Evolutionary conservation across 2,329 filamentous ascomycete genomes (phyloP).

Genomic region (Neofusicoccum cordaticola): DNA sequence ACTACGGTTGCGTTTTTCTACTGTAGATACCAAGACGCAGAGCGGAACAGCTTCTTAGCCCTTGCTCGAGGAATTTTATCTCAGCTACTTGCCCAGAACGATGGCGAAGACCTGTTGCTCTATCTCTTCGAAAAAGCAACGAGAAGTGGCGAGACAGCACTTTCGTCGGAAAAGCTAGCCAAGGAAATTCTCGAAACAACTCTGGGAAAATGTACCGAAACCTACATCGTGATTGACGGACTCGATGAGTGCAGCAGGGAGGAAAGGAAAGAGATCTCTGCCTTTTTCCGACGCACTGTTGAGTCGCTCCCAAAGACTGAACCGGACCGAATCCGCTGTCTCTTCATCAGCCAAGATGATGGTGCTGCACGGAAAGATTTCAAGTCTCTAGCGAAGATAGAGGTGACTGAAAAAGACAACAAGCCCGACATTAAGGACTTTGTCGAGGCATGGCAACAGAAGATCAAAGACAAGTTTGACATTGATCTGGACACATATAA

Average conservation of each 20-base stretch:
- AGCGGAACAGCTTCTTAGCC: constrained; percentile 27
- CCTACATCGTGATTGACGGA: constrained; percentile 46
- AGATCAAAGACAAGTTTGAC: constrained; percentile 21
- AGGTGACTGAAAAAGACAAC: constrained; percentile 21
- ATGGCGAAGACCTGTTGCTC: constrained; percentile 22
- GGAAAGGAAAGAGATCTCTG: constrained; percentile 30
- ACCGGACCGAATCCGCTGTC: constrained; percentile 30
- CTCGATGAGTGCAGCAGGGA: constrained; percentile 41
- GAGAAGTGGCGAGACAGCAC: constrained; percentile 25
- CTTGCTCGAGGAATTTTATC: constrained; percentile 34
- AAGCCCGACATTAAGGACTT: constrained; percentile 30
- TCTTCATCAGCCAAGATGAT: constrained; percentile 33
- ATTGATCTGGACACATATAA: background rate
- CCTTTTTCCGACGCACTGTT: constrained; percentile 29
- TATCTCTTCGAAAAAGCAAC: constrained; percentile 31
- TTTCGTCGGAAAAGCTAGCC: constrained; percentile 25
- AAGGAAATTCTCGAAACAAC: constrained; percentile 33
- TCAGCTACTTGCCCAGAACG: constrained; percentile 31
- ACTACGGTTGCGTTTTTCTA: constrained; percentile 37
- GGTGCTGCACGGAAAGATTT: constrained; percentile 28
- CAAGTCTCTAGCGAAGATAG: background rate
- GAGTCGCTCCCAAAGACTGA: constrained; percentile 18
- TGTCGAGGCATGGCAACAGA: constrained; percentile 22
- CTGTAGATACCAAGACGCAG: constrained; percentile 35
- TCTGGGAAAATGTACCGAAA: constrained; percentile 25